A percentile compares a stretch with the other conserved stretches of the same genome.
Conservation (phyloP, 73 alveolate genomes). For the Paramecium sonneborni region DNA sequence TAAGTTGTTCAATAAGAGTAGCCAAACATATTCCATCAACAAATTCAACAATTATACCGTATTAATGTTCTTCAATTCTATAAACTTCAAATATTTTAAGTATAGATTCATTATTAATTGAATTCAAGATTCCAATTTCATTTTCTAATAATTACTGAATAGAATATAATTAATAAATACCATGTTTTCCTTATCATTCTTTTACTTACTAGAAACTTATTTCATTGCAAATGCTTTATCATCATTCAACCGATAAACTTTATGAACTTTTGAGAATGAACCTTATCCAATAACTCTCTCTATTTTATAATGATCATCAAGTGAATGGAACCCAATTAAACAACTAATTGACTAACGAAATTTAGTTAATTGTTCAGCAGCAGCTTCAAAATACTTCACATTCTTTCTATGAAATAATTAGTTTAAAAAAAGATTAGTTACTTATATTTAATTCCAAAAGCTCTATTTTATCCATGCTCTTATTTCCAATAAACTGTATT, state of each 20-base stretch:
- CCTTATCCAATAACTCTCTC: conserved; percentile 29
- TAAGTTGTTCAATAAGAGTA: not conserved
- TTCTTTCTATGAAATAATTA: not conserved
- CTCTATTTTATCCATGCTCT: not conserved
- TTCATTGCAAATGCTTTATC: conserved; percentile 17
- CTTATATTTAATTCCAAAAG: conserved; percentile 40
- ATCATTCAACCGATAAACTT: not conserved
- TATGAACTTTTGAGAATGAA: conserved; percentile 24
- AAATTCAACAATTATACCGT: conserved; percentile 17
- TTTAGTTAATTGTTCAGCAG: not conserved
- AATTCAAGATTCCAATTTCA: conserved; percentile 5
- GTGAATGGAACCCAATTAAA: not conserved
- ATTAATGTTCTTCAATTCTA: conserved; percentile 4
- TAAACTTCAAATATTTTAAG: conserved; percentile 22
- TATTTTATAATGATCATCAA: conserved; percentile 37
- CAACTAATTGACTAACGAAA: conserved; percentile 1
- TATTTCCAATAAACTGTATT: conserved; percentile 29
- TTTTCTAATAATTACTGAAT: conserved; percentile 35
- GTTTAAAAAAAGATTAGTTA: not conserved
- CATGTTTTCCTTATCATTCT: conserved; percentile 55
- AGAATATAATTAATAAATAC: not conserved
- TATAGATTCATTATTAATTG: not conserved
- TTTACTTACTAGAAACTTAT: not conserved
- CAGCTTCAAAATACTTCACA: conserved; percentile 27
- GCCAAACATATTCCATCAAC: conserved; percentile 29